Evolutionary conservation across 2,329 filamentous ascomycete species (phyloP), one percentile per base, ranked within the genome.

Genomic region (Lizonia empirigonia): DNA sequence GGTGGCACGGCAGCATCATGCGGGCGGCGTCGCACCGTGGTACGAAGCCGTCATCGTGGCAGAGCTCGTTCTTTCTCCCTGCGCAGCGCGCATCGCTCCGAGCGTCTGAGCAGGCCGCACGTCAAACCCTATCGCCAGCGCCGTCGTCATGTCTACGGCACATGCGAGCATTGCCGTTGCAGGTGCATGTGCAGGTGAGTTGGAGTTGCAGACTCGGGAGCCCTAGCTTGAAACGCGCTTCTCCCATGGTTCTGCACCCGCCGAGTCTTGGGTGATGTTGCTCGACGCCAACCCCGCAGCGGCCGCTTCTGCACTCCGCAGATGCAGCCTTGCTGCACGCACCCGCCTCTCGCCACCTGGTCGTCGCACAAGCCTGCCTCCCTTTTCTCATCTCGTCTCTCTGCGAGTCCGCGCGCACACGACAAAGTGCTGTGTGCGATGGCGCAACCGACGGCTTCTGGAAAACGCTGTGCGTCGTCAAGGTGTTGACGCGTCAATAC

Each of bases 1-100:
- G 50, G 48, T 55, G 29, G 42, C 34, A 57, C 51, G 29, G 33
- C 53, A 57, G 55, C 38, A n/a, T 50, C 29, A 32, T 41, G 33
- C 39, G 47, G 38, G 24, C 30, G 40, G 58, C 42, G 58, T 48
- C 44, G 44, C 33, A 42, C 44, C 3, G 24, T 44, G 12, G 45
- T 45, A 61, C 58, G 48, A 46, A 23, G 24, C 40, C 41, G 40
- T 51, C 51, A 52, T 53, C 13, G 23, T 50, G 49, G 38, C 37
- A 30, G 35, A 13, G 8, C 53, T 44, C 49, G 18, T 53, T 47
- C 37, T 32, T 18, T 10, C 36, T 27, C 29, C 24, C 13, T 34
- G n/a, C n/a, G n/a, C n/a, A n/a, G n/a, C n/a, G n/a, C n/a, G n/a
- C n/a, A n/a, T n/a, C n/a, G n/a, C n/a, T n/a, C n/a, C n/a, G n/a